These are phyloP conservation scores for Solanum chilense DNA, from an alignment of 257 asterid species.

Conservation along the genomic window DNA sequence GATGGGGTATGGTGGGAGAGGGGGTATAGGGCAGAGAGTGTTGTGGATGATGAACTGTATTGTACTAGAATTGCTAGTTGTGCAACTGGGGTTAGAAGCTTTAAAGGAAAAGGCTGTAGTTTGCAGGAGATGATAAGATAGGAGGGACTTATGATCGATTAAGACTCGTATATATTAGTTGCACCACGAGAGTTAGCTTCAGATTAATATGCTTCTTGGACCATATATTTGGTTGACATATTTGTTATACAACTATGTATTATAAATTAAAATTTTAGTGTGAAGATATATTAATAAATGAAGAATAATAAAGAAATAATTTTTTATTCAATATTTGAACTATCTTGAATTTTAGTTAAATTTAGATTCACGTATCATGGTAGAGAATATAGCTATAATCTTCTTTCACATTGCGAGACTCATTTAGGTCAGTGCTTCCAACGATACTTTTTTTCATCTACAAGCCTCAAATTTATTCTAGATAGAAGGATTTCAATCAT, in stretches of 20 bases:
- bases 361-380: background rate
- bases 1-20: too few species aligned
- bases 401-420: background rate
- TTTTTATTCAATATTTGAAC: too few species aligned
- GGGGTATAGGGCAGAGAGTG: background rate
- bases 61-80: background rate
- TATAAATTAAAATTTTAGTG: too few species aligned
- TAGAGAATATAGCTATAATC: background rate
- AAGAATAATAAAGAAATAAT: background rate
- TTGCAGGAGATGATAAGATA: background rate
- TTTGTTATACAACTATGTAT: background rate
- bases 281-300: background rate
- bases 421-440: background rate
- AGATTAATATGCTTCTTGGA: background rate
- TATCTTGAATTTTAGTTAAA: too few species aligned
- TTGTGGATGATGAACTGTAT: background rate
- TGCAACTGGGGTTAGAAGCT: background rate
- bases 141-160: background rate
- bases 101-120: background rate
- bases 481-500: background rate
- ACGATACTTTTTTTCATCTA: background rate
- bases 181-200: background rate
- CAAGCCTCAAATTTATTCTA: background rate
- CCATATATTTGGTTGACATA: background rate
- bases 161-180: background rate